A percentile compares a stretch with the other conserved stretches of the same genome.
phyloP scores from a whole-genome alignment of 305 asterid species.

The Ajuga reptans region DNA sequence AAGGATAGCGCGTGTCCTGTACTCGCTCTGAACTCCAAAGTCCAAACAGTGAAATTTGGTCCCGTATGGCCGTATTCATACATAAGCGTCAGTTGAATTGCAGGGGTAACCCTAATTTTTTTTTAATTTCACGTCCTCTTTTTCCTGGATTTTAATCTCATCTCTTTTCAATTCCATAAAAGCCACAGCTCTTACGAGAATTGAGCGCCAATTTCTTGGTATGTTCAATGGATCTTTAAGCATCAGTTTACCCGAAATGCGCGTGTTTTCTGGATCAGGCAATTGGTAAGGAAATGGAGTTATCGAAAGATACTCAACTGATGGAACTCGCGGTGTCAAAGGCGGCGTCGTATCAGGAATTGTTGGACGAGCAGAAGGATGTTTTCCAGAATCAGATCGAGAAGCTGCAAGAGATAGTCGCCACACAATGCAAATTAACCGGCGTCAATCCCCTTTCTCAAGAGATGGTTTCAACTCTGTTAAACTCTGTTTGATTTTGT shows the following conservation, averaged over 20 bases:
- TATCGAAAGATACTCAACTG: slow-evolving; percentile 24
- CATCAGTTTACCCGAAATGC: slow-evolving; percentile 18
- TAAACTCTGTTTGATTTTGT: neutral
- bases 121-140: neutral
- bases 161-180: neutral
- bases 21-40: neutral
- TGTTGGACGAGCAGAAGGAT: slow-evolving; percentile 58
- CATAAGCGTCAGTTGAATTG: neutral
- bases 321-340: slow-evolving; percentile 43
- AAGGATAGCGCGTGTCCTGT: neutral
- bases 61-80: neutral
- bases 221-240: neutral
- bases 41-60: neutral
- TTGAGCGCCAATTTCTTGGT: neutral
- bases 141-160: neutral
- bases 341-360: slow-evolving; percentile 44
- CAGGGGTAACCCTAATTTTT: slow-evolving; percentile 16
- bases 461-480: slow-evolving; percentile 59
- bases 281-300: slow-evolving; percentile 27
- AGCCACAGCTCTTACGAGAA: neutral
- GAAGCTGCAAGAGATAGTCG: slow-evolving; percentile 63
- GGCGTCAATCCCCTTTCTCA: slow-evolving; percentile 96
- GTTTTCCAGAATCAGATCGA: slow-evolving; percentile 60
- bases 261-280: slow-evolving; percentile 13
- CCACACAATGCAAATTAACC: slow-evolving; percentile 73